Conservation (phyloP, 192 early-diverging fungal genomes). For the Podochytrium sp. region DNA sequence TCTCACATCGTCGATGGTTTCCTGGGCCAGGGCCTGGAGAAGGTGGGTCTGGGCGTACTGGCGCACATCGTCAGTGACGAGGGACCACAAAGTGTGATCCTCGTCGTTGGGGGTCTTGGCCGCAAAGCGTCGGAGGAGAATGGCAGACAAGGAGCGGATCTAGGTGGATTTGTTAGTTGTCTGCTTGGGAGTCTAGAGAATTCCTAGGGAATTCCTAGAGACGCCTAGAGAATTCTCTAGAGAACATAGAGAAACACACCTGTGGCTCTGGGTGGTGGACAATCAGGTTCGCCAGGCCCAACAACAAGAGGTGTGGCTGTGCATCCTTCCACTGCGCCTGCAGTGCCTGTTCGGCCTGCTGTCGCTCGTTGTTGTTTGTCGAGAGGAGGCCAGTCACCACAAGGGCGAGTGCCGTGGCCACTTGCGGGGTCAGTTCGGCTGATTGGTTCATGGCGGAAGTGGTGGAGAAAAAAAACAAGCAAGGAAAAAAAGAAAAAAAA, state of each 20-base stretch:
- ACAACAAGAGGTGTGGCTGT: constrained; percentile 63
- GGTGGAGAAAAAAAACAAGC: neutral
- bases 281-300: constrained; percentile 61
- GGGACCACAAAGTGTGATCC: constrained; percentile 70
- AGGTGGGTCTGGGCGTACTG: constrained; percentile 76
- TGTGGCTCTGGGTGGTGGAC: constrained; percentile 53
- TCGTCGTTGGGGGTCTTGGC: constrained; percentile 33
- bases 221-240: too few relatives aligned
- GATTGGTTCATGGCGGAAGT: neutral
- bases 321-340: constrained; percentile 65
- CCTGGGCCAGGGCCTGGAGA: constrained; percentile 76
- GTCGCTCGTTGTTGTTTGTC: constrained; percentile 63
- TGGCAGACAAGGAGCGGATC: constrained; percentile 69
- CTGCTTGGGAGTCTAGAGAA: too few relatives aligned
- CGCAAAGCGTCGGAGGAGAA: constrained; percentile 74
- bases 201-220: too few relatives aligned
- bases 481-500: constrained; percentile 14
- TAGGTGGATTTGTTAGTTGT: constrained; percentile 20
- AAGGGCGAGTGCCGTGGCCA: constrained; percentile 33
- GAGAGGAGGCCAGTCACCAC: constrained; percentile 52
- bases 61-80: constrained; percentile 66
- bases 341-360: constrained; percentile 65
- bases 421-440: neutral
- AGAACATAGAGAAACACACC: too few relatives aligned
- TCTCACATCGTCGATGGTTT: constrained; percentile 72